Conservation (phyloP, 2,329 filamentous ascomycete genomes). For the Fusarium fracticaudum region DNA sequence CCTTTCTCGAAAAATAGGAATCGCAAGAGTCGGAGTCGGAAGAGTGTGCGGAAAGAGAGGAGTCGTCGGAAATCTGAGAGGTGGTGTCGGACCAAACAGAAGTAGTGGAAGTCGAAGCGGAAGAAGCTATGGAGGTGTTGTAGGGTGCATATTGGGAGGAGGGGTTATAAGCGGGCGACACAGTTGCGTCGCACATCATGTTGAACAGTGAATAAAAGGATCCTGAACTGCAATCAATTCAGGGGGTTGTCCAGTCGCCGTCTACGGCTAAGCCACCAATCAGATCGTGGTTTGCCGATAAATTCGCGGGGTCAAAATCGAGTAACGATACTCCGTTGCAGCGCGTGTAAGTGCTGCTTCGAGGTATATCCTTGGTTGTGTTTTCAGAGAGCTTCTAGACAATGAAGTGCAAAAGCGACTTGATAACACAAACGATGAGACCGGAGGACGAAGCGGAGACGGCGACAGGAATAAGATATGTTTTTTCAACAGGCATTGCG, state of each 20-base stretch:
- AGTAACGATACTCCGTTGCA: constrained; percentile 54
- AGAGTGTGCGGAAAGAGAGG: constrained; percentile 69
- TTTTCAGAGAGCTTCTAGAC: constrained; percentile 56
- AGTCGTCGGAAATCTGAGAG: constrained; percentile 75
- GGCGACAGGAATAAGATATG: constrained; percentile 67
- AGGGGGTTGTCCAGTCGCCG: constrained; percentile 63
- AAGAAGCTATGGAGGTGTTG: constrained; percentile 76
- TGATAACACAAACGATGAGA: constrained; percentile 65
- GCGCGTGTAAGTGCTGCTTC: constrained; percentile 48
- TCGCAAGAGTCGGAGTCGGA: constrained; percentile 64
- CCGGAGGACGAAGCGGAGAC: constrained; percentile 69
- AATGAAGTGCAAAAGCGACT: constrained; percentile 51
- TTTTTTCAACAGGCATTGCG: constrained; percentile 69
- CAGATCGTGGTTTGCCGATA: constrained; percentile 53
- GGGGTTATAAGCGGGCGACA: constrained; percentile 61
- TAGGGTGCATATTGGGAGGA: constrained; percentile 67
- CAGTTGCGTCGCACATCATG: constrained; percentile 66
- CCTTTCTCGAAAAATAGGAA: constrained; percentile 49
- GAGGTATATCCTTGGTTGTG: constrained; percentile 55
- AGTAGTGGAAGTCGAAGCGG: constrained; percentile 78
- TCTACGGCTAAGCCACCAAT: constrained; percentile 60
- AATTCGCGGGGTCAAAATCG: constrained; percentile 49
- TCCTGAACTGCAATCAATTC: constrained; percentile 48
- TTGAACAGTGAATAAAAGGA: constrained; percentile 54
- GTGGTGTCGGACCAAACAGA: constrained; percentile 82